Conservation (phyloP, 2,329 filamentous ascomycete species). For the Penicillium rolfsii region DNA sequence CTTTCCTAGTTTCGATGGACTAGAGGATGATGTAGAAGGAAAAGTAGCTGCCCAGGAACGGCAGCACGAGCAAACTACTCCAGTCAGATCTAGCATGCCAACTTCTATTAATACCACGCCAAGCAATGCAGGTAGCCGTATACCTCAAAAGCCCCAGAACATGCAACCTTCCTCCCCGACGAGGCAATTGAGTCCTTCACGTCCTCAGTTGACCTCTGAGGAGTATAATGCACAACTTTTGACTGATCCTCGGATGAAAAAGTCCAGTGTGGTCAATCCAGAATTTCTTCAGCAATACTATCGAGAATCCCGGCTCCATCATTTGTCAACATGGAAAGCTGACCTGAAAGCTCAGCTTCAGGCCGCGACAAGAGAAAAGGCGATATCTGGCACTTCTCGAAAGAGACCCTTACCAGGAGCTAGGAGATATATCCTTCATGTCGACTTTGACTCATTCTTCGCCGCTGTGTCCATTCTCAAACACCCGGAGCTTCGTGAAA, state of each 20-base stretch:
- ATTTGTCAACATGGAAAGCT: constrained; percentile 95
- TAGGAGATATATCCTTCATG: constrained; percentile 84
- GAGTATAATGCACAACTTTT: constrained; percentile 88
- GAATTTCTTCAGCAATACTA: constrained; percentile 95
- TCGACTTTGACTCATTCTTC: constrained; percentile 99
- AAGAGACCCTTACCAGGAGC: constrained; percentile 63
- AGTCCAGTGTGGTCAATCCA: constrained; percentile 89
- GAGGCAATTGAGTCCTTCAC: constrained; percentile 31
- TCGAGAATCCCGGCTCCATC: constrained; percentile 89
- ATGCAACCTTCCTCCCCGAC: constrained; percentile 22
- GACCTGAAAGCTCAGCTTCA: constrained; percentile 90
- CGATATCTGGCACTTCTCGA: constrained; percentile 49
- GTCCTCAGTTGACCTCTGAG: constrained; percentile 72
- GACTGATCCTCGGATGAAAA: constrained; percentile 80
- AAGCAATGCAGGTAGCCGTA: background rate
- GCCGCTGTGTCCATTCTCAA: constrained; percentile 86
- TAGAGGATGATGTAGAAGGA: constrained; percentile 21
- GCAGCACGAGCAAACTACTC: background rate
- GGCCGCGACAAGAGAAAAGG: constrained; percentile 72
- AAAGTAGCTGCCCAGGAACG: background rate
- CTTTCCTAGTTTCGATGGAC: constrained; percentile 38
- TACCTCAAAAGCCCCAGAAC: background rate
- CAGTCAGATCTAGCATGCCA: background rate
- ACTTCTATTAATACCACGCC: background rate
- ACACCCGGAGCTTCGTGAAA: constrained; percentile 72